A percentile compares a stretch with the other conserved stretches of the same genome.
Evolutionary conservation across 208 protist genomes (phyloP).

Genomic region (Kentomonas sorsogonicus): DNA sequence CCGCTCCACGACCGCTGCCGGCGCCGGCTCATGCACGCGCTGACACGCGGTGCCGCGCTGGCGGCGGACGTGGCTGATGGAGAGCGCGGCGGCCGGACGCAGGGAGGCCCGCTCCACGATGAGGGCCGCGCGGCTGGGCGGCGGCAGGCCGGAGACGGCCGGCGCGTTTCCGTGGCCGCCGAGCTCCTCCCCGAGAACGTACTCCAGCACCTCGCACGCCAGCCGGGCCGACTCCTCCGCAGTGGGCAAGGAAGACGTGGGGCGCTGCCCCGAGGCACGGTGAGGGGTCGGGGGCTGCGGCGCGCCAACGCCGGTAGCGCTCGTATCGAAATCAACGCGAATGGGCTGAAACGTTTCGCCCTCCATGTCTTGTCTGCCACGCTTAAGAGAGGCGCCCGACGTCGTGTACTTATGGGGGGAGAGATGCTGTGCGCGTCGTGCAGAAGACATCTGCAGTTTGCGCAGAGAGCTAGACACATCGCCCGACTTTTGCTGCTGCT

Average conservation of each 20-base stretch:
- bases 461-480: no score
- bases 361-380: no score
- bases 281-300: slow-evolving; percentile 14
- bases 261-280: slow-evolving; percentile 17
- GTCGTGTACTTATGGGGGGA: no score
- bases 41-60: no score
- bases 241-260: slow-evolving; percentile 17
- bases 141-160: background rate
- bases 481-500: no score
- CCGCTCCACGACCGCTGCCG: slow-evolving; percentile 31
- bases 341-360: no score
- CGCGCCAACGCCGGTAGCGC: no score
- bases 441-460: no score
- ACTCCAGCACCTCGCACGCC: slow-evolving; percentile 49
- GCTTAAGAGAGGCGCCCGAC: no score
- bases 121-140: slow-evolving; percentile 10
- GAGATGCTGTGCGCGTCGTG: no score
- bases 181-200: slow-evolving; percentile 46
- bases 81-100: slow-evolving; percentile 22
- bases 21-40: slow-evolving; percentile 23
- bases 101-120: slow-evolving; percentile 28
- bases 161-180: slow-evolving; percentile 57
- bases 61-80: slow-evolving; percentile 49
- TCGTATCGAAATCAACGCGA: no score
- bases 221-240: slow-evolving; percentile 27